Base-by-base conservation (phyloP, 306 rosid genomes). In the Prunus dulcis region DNA sequence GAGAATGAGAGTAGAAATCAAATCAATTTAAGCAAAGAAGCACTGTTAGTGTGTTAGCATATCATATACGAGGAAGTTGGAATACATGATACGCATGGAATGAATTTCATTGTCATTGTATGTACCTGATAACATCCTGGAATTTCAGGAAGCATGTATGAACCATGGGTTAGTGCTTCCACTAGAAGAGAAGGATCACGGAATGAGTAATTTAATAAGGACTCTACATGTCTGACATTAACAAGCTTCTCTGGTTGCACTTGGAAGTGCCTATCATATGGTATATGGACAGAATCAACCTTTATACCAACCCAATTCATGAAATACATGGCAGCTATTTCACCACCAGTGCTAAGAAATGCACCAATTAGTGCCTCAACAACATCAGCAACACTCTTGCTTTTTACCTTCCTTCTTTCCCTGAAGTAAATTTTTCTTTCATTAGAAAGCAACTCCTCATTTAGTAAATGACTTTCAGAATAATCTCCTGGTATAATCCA, bases 331-430 rank as follows among this genome's bases (percentile, higher is more conserved):
- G 98, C 93, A 11, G 91, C 83, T 9, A 18, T 84, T 81, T 91
- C 98, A 8, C 98, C 98, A 32, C 93, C 88, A 3, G 79, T 77
- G 80, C 89, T 87, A 43, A 94, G 97, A 77, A 75, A 86, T 20
- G 91, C 98, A 83, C 98, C 98, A 68, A 94, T 91, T 57, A 94
- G 84, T 64, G 98, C 97, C 86, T 94, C 98, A 2, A 94, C 97
- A 65, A 88, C 96, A 82, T 94, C 97, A 10, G 98, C 96, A 75
- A 94, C 72, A 32, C 75, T 68, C 79, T 91, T 91, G 2, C 75
- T 69, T 78, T 79, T 89, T 34, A 91, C 15, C 30, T 90, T 91
- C 74, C 91, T 84, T 17, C 19, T 67, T 64, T 79, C 84, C 27
- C 73, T 61, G n/a, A 79, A 61, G 82, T 89, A 88, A 25, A 85